A percentile compares a stretch with the other conserved stretches of the same genome.
These are phyloP conservation scores for Colletotrichum musicola DNA, from an alignment of 2,329 filamentous ascomycete species.

Conservation along the genomic window DNA sequence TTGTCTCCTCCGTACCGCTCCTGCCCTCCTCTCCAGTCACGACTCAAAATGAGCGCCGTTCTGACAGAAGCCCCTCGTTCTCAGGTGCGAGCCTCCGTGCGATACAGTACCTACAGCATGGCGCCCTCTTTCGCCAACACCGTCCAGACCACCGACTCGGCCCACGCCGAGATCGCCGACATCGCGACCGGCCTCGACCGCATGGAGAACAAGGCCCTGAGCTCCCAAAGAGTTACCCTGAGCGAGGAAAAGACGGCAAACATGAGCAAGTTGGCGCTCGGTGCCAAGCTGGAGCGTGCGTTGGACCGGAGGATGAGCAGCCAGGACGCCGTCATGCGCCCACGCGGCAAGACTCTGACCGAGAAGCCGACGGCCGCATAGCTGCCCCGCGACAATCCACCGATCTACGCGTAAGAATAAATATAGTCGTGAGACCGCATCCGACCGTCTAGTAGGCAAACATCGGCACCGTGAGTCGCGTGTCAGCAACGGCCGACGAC, in stretches of 20 bases:
- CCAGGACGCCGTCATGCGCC: slow-evolving; percentile 89
- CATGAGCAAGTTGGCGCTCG: slow-evolving; percentile 87
- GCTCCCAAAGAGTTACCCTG: slow-evolving; percentile 84
- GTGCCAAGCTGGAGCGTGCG: slow-evolving; percentile 90
- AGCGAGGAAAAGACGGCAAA: slow-evolving; percentile 84
- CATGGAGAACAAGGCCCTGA: slow-evolving; percentile 89
- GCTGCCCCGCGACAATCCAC: background rate
- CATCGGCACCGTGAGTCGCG: no score
- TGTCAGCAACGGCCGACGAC: no score
- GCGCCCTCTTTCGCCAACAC: slow-evolving; percentile 71
- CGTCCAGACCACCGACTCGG: slow-evolving; percentile 65
- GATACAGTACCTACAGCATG: slow-evolving; percentile 72
- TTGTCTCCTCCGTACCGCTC: background rate
- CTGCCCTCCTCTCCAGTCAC: background rate
- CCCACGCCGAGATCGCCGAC: slow-evolving; percentile 70
- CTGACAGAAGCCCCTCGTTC: slow-evolving; percentile 23
- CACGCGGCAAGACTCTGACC: slow-evolving; percentile 54
- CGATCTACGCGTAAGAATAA: background rate
- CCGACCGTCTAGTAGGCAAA: background rate
- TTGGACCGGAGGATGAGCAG: slow-evolving; percentile 87
- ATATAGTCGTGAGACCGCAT: no score
- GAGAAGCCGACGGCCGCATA: slow-evolving; percentile 48
- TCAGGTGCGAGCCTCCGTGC: slow-evolving; percentile 66
- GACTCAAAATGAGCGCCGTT: slow-evolving; percentile 27
- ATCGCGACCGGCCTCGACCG: slow-evolving; percentile 86